phyloP scores from a whole-genome alignment of 805 yeast genomes.

The Saturnispora diversa region DNA sequence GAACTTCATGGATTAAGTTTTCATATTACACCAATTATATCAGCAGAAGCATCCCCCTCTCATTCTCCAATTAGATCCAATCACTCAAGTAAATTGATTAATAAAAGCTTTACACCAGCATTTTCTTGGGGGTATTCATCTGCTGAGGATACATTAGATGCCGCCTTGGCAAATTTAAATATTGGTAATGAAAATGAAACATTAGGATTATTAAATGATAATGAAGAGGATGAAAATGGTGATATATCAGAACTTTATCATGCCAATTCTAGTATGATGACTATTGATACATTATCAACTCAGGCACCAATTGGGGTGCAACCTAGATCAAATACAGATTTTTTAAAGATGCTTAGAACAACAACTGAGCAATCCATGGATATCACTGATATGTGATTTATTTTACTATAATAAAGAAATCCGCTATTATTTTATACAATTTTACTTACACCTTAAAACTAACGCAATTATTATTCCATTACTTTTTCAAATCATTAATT shows the following conservation, averaged over 20 bases:
- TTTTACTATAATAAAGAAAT: not conserved
- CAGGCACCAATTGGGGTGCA: constrained; percentile 2
- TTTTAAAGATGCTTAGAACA: constrained; percentile 6
- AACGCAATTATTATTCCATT: not conserved
- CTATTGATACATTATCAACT: constrained; percentile 9
- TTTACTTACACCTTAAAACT: not conserved
- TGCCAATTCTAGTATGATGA: constrained; percentile 3
- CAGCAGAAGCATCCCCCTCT: constrained; percentile 22
- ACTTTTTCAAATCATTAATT: constrained; percentile 4
- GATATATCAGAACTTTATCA: not conserved
- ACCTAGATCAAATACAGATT: constrained; percentile 3
- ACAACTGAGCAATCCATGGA: constrained; percentile 4
- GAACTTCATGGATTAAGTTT: constrained; percentile 24
- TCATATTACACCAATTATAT: constrained; percentile 25
- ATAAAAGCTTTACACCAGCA: constrained; percentile 21
- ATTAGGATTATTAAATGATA: not conserved
- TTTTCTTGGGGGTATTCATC: constrained; percentile 10
- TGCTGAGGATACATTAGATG: not conserved
- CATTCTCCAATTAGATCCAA: constrained; percentile 11
- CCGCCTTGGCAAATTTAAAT: not conserved
- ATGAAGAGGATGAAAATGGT: not conserved
- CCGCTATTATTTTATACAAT: not conserved
- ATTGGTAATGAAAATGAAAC: not conserved
- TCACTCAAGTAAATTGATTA: constrained; percentile 18
- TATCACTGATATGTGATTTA: constrained; percentile 6